Evolutionary conservation across 306 rosid genomes (phyloP), one percentile per base, ranked within the genome.

Genomic region (Castanopsis chinensis): DNA sequence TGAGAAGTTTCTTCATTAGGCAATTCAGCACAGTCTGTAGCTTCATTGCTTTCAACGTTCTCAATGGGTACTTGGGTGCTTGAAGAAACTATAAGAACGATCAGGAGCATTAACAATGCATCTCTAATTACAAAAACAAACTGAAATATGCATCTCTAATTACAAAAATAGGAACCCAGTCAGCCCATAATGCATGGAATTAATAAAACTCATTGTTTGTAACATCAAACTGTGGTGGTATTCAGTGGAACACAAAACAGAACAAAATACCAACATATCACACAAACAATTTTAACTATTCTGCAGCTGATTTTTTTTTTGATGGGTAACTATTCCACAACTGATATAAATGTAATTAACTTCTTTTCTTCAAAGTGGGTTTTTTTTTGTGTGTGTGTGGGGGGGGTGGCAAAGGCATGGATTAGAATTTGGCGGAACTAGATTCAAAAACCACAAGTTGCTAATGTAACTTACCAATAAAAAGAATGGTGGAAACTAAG

Each of bases 51-150:
- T 80, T 71, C 85, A 80, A 71, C 41, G 73, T 81, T 90, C 78
- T 81, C 64, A 19, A 83, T 72, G 76, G 84, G 76, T 58, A 78
- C 83, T 68, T 79, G 83, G 9, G 43, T 79, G 90, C 87, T 85
- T 17, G 86, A 73, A 68, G 88, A 78, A 87, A 88, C 99, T 92
- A 76, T 37, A 77, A 71, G 60, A 91, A 85, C 35, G 82, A 81
- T 20, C 78, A 77, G 69, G 83, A 64, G 82, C 70, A n/a, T 83
- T 74, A 74, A 70, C 69, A 77, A 68, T 23, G 27, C 60, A 49
- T 71, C 77, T 10, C 23, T 41, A 41, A 41, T 41, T 2, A 41
- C 45, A 41, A 41, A 70, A 57, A 60, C 65, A 58, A 61, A 76
- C 57, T 69, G 41, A 78, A 73, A 72, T 52, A 61, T 10, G 51